These are phyloP conservation scores for Rubus idaeus DNA, from an alignment of 306 rosid species.

Conservation along the genomic window DNA sequence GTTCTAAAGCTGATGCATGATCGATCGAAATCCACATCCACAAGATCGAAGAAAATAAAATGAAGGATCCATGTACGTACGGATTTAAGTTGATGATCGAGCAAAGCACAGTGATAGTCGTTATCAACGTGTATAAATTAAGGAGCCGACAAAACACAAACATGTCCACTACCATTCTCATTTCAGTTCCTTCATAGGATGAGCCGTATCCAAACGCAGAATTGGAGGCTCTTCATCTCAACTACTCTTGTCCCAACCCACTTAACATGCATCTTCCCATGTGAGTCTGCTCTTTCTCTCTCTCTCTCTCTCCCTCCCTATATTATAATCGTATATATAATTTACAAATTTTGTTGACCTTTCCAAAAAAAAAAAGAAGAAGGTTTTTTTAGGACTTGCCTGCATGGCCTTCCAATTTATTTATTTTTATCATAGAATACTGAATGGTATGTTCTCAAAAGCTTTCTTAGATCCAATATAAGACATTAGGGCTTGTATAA, in stretches of 20 bases:
- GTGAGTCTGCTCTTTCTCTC: background rate
- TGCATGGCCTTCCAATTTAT: too few relatives aligned
- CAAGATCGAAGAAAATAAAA: background rate
- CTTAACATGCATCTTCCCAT: background rate
- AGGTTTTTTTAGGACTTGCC: too few relatives aligned
- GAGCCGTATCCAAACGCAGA: slow-evolving; percentile 12
- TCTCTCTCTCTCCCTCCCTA: background rate
- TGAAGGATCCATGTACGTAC: background rate
- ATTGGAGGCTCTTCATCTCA: background rate
- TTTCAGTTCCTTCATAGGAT: slow-evolving; percentile 14
- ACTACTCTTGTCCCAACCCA: background rate
- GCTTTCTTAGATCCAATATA: too few relatives aligned
- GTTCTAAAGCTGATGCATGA: background rate
- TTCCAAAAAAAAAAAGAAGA: too few relatives aligned
- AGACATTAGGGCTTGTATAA: too few relatives aligned
- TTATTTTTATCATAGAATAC: too few relatives aligned
- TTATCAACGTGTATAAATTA: slow-evolving; percentile 16
- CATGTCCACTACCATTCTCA: slow-evolving; percentile 35
- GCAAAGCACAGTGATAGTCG: slow-evolving; percentile 26
- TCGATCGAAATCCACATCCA: background rate
- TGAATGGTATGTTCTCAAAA: too few relatives aligned
- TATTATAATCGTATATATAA: background rate
- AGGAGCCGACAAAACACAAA: slow-evolving; percentile 27
- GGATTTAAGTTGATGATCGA: background rate
- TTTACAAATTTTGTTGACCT: too few relatives aligned